These are phyloP conservation scores for Nemania sp. DNA, from an alignment of 2,329 filamentous ascomycete genomes.

Conservation along the genomic window DNA sequence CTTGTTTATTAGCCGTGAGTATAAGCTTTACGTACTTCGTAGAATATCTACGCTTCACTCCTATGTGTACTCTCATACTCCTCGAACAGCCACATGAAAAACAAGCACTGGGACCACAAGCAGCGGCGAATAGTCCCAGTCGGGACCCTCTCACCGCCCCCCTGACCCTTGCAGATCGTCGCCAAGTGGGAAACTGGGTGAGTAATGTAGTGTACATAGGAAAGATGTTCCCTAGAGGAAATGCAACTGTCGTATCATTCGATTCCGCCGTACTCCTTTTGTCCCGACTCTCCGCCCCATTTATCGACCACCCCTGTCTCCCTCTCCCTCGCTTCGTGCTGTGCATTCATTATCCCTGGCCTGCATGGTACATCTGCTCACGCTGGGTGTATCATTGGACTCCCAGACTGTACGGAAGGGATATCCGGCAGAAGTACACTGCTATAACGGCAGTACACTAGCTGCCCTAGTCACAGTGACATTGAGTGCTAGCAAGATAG, in stretches of 20 bases:
- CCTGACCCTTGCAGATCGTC: conserved; percentile 30
- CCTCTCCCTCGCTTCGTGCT: conserved; percentile 23
- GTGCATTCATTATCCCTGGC: conserved; percentile 14
- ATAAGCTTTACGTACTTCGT: background rate
- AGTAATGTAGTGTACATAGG: background rate
- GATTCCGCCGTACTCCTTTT: conserved; percentile 28
- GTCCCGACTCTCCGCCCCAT: conserved; percentile 12
- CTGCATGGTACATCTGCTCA: conserved; percentile 13
- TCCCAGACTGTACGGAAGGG: conserved; percentile 9
- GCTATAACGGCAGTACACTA: conserved; percentile 1
- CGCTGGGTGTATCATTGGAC: conserved; percentile 8
- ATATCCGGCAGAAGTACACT: conserved; percentile 15
- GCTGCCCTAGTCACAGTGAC: conserved; percentile 13
- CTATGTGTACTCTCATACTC: background rate
- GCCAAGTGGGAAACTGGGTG: background rate
- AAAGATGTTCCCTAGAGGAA: conserved; percentile 6
- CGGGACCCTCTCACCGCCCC: conserved; percentile 17
- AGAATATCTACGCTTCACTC: background rate
- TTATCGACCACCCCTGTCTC: background rate
- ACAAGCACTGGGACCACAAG: background rate
- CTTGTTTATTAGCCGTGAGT: background rate
- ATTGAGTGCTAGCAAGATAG: conserved; percentile 8
- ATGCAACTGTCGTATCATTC: conserved; percentile 29
- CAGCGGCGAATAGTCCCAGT: conserved; percentile 9
- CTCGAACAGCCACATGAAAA: background rate